Percentiles rank a stretch among this genome's conserved stretches.
These are phyloP conservation scores for Coelastrella sp. DNA, from an alignment of 139 green algal genomes.

Conservation along the genomic window DNA sequence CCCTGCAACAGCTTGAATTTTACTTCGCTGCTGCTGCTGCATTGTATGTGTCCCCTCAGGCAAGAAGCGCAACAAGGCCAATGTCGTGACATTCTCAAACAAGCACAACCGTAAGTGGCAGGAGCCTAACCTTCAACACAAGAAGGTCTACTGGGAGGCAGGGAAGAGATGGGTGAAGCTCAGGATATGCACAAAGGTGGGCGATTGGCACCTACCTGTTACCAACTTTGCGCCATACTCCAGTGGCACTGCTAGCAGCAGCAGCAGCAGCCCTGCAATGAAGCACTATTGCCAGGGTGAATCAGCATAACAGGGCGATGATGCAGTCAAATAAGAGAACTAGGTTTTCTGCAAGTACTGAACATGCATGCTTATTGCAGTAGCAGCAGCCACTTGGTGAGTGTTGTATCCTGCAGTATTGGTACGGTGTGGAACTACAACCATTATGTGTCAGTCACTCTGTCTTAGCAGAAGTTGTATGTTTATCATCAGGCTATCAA, in stretches of 20 bases:
- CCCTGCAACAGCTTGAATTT: background rate
- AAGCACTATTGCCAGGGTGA: too few species aligned
- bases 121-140: conserved; percentile 92
- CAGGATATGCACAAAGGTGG: conserved; percentile 76
- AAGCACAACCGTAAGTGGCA: conserved; percentile 98
- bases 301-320: too few species aligned
- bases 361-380: too few species aligned
- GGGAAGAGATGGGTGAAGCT: conserved; percentile 86
- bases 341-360: too few species aligned
- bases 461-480: too few species aligned
- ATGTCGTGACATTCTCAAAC: conserved; percentile 97
- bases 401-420: too few species aligned
- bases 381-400: too few species aligned
- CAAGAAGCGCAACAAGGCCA: conserved; percentile 98
- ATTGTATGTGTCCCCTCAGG: conserved; percentile 79
- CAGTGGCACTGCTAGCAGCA: too few species aligned
- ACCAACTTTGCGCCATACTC: background rate
- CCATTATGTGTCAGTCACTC: too few species aligned
- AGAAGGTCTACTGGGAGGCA: conserved; percentile 85
- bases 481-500: conserved; percentile 74
- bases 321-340: too few species aligned
- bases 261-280: too few species aligned
- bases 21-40: background rate
- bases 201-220: background rate
- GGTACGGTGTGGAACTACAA: too few species aligned